Evolutionary conservation across 2,329 filamentous ascomycete species (phyloP).

Genomic region (Pyricularia pennisetigena): DNA sequence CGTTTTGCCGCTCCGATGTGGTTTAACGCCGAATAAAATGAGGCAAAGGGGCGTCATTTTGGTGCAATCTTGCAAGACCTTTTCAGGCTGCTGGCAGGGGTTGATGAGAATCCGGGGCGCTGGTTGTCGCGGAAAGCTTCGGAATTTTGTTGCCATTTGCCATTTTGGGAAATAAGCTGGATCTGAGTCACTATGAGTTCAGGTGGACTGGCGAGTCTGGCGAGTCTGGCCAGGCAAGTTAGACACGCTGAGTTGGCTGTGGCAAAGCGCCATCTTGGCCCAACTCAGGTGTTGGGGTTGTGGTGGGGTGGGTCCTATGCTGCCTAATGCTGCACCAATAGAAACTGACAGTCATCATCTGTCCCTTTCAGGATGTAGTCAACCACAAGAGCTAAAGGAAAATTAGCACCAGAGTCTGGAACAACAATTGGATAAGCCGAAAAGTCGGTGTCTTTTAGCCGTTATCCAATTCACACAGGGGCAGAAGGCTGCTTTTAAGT

Average conservation of each 20-base stretch:
- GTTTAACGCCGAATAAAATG: background rate
- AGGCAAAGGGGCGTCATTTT: background rate
- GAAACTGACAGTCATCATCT: background rate
- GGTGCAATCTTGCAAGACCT: background rate
- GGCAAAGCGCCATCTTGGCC: background rate
- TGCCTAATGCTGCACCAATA: background rate
- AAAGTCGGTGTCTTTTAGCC: background rate
- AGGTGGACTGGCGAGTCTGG: background rate
- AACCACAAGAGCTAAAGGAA: background rate
- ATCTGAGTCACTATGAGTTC: background rate
- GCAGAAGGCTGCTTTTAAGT: too few relatives aligned
- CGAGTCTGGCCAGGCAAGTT: too few relatives aligned
- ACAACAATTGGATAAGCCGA: background rate
- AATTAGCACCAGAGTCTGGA: background rate
- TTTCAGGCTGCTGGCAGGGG: background rate
- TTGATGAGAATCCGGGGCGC: background rate
- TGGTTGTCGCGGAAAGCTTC: background rate
- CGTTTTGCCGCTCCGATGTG: background rate
- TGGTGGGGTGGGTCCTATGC: background rate
- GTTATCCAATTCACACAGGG: too few relatives aligned
- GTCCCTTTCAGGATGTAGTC: background rate
- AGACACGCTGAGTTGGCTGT: background rate
- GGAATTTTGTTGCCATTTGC: background rate
- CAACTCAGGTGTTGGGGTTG: background rate
- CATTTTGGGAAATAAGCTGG: background rate